Base-by-base conservation (phyloP, 73 alveolate species). In the Blepharisma stoltei region DNA sequence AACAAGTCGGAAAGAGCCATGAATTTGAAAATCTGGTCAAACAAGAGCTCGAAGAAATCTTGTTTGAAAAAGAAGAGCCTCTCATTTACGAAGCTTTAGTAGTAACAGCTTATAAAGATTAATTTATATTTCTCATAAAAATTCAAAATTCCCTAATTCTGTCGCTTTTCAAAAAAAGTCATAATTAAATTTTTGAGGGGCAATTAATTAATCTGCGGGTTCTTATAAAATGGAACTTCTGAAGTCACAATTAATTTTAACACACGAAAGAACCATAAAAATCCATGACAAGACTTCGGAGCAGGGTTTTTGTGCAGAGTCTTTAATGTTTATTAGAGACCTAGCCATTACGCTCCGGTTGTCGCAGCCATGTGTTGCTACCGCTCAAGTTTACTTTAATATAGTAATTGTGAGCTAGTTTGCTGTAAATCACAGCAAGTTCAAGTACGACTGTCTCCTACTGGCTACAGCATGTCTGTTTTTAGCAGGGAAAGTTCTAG, bases 401-500 rank as follows among this genome's bases (percentile, higher is more conserved):
- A 50, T 14, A 50, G 65, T 50, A 50, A 50, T 32, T 32, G 41
- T 32, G 41, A 32, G 41, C 41, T 32, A 32, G 41, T 32, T 32
- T 32, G 41, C 41, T 32, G 41, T 32, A 32, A 32, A 32, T 32
- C 41, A 32, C 41, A 32, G 65, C 65, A 50, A 50, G 0, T 11
- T 14, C 18, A 60, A 60, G 73, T 60, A 14, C 46, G 23, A 60
- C 4, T 2, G 46, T 25, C 73, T 60, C 38, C 73, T 14, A 8
- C 23, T 60, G 23, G 37, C 73, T 14, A 38, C 49, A 1, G 73
- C 73, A 8, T 60, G 73, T 5, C 46, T 60, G 48, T 60, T 60
- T 60, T 14, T 25, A 14, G 73, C 73, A 60, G 38, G 73, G 2
- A 60, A 60, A 60, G 73, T 60, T 60, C 48, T 20, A 25, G 73